phyloP scores from a whole-genome alignment of 352 stramenopile species.

The Globisporangium recalcitrans region DNA sequence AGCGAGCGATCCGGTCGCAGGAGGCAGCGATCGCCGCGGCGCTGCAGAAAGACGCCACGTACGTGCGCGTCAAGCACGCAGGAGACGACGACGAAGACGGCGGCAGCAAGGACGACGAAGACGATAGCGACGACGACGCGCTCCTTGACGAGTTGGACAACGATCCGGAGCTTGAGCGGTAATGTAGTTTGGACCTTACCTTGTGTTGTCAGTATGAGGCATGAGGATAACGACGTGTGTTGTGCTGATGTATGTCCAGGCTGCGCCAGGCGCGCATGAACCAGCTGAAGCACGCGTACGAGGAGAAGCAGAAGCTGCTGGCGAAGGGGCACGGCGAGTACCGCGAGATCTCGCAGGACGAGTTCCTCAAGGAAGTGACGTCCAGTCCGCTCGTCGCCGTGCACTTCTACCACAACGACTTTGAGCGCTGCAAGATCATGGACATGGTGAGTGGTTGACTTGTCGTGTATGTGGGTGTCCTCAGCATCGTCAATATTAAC shows the following conservation, averaged over 20 bases:
- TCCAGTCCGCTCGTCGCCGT: constrained; percentile 77
- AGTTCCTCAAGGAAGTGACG: constrained; percentile 94
- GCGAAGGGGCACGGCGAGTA: constrained; percentile 78
- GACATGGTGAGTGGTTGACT: constrained; percentile 57
- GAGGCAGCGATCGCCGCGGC: constrained; percentile 24
- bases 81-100: constrained; percentile 13
- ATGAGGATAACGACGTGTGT: neutral
- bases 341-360: constrained; percentile 92
- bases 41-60: constrained; percentile 24
- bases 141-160: constrained; percentile 68
- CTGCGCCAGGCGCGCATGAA: constrained; percentile 78
- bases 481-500: neutral
- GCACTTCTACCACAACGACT: constrained; percentile 97
- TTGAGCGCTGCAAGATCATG: constrained; percentile 97
- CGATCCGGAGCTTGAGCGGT: constrained; percentile 74
- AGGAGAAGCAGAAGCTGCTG: constrained; percentile 54
- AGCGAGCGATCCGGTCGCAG: constrained; percentile 23
- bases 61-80: constrained; percentile 16
- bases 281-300: constrained; percentile 58
- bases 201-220: neutral
- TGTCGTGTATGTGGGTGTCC: neutral
- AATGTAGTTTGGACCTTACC: neutral
- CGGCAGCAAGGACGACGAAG: constrained; percentile 21
- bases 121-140: constrained; percentile 54
- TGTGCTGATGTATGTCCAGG: constrained; percentile 17